phyloP scores from a whole-genome alignment of 164 flowering plant species.

The Hamamelis virginiana region DNA sequence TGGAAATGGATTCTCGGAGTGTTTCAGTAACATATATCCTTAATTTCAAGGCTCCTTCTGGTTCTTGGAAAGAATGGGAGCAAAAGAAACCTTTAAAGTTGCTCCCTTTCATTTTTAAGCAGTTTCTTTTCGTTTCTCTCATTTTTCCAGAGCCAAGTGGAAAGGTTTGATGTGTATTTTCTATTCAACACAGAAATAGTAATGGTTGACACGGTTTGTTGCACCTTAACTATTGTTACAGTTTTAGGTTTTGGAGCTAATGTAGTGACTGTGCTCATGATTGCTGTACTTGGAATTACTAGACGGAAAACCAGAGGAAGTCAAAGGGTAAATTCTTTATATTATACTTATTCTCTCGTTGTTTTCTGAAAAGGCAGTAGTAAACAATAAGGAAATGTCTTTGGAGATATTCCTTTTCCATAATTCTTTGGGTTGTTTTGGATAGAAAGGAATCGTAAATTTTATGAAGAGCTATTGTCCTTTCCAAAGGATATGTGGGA shows the following conservation, averaged over 20 bases:
- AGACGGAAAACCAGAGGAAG: constrained; percentile 23
- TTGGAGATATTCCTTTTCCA: too few relatives aligned
- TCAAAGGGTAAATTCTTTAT: constrained; percentile 31
- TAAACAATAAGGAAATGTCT: too few relatives aligned
- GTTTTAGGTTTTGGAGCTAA: constrained; percentile 69
- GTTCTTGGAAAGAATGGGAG: neutral
- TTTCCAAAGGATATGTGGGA: too few relatives aligned
- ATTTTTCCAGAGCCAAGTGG: neutral
- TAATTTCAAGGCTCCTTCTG: constrained; percentile 10
- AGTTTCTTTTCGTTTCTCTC: neutral
- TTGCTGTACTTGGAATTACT: constrained; percentile 38
- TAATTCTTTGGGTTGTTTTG: too few relatives aligned
- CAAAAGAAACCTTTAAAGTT: neutral
- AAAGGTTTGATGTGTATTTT: neutral
- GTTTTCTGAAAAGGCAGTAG: too few relatives aligned
- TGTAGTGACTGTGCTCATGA: constrained; percentile 43
- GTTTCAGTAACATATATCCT: constrained; percentile 80
- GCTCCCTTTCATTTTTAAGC: neutral
- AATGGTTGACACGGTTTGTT: neutral
- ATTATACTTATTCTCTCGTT: neutral
- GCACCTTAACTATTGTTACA: constrained; percentile 48
- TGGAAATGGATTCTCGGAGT: constrained; percentile 45
- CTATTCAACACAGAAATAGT: neutral
- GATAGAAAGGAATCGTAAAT: too few relatives aligned
- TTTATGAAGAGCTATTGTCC: too few relatives aligned